These are phyloP conservation scores for Serendipita sp. DNA, from an alignment of 768 basidiomycete species.

Conservation along the genomic window DNA sequence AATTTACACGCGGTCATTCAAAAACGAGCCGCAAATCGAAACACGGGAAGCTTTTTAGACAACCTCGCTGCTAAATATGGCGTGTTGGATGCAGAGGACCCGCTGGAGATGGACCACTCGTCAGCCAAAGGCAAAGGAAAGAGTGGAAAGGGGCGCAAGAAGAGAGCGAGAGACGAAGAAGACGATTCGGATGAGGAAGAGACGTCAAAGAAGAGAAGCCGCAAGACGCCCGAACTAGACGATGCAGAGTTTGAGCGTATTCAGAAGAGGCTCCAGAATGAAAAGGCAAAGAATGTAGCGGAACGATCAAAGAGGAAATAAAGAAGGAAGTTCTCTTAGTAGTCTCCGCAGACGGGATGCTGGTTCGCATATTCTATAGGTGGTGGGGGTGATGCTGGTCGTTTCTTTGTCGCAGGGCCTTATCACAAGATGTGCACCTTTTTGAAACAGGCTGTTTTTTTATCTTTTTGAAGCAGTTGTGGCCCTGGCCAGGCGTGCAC, in stretches of 20 bases:
- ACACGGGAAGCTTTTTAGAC: constrained; percentile 53
- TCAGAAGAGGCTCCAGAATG: constrained; percentile 39
- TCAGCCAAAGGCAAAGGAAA: constrained; percentile 26
- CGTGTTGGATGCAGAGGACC: constrained; percentile 24
- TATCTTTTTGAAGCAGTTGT: no score
- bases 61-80: constrained; percentile 56
- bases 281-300: constrained; percentile 21
- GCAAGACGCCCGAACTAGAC: constrained; percentile 37
- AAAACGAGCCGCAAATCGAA: constrained; percentile 47
- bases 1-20: constrained; percentile 67
- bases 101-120: constrained; percentile 7
- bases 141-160: constrained; percentile 35
- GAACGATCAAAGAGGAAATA: not conserved
- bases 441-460: no score
- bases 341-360: no score
- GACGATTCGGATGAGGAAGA: constrained; percentile 20
- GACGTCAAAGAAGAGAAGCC: constrained; percentile 36
- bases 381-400: no score
- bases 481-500: no score
- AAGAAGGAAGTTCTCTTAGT: not conserved
- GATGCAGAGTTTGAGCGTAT: constrained; percentile 49
- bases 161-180: constrained; percentile 22
- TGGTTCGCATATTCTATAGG: no score
- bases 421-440: no score
- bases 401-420: no score